phyloP scores from a whole-genome alignment of 1,139 yeast genomes.

The Waltiozyma sp. region DNA sequence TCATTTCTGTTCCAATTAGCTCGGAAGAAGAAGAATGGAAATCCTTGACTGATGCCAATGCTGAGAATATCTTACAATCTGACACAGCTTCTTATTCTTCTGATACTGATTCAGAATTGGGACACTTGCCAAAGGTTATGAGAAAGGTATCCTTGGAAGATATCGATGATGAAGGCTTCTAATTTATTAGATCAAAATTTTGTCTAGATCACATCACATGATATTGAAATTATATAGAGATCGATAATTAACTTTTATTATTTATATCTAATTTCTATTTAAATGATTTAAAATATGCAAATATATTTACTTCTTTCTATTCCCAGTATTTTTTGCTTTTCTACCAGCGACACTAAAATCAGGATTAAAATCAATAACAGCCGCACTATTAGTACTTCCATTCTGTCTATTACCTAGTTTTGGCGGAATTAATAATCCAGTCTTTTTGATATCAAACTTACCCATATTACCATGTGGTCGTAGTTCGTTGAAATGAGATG shows the following conservation, averaged over 20 bases:
- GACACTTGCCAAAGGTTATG: slow-evolving; percentile 9
- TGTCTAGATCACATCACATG: no score
- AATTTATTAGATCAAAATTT: no score
- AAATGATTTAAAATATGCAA: no score
- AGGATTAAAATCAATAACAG: not conserved
- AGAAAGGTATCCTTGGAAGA: slow-evolving; percentile 15
- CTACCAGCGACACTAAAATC: not conserved
- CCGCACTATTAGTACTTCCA: not conserved
- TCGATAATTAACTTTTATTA: no score
- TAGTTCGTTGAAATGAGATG: not conserved
- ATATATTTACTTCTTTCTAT: not conserved
- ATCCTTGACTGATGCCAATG: not conserved
- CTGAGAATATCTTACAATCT: not conserved
- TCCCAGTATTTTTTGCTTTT: no score
- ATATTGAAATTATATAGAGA: no score
- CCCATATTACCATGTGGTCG: not conserved
- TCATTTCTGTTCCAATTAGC: not conserved
- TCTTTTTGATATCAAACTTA: not conserved
- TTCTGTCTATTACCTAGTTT: not conserved
- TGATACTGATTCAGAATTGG: not conserved
- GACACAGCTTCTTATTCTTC: not conserved
- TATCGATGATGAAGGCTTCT: slow-evolving; percentile 12
- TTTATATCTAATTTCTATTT: no score
- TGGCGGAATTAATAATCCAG: not conserved
- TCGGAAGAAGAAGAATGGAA: not conserved